A percentile compares a stretch with the other conserved stretches of the same genome.
phyloP scores from a whole-genome alignment of 305 asterid genomes.

The Rubia peregrina region DNA sequence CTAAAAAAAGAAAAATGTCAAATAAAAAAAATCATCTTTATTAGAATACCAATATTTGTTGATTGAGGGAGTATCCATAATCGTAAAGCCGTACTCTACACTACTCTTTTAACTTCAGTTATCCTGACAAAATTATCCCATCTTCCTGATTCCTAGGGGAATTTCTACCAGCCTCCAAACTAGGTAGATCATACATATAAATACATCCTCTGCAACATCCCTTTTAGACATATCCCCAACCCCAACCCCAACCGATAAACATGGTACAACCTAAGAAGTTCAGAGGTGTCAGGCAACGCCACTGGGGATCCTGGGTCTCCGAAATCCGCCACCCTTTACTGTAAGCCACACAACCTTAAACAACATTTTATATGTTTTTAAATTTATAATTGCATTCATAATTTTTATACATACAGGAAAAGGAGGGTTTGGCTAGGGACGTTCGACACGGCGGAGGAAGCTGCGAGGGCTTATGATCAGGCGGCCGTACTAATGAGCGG shows the following conservation, averaged over 20 bases:
- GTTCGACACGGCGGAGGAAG: slow-evolving; percentile 35
- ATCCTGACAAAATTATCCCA: neutral
- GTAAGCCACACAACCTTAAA: slow-evolving; percentile 23
- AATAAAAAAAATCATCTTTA: too few species aligned
- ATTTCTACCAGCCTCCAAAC: neutral
- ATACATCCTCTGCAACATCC: neutral
- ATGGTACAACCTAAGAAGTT: slow-evolving; percentile 64
- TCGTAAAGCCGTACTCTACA: too few species aligned
- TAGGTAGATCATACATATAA: neutral
- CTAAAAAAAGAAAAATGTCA: too few species aligned
- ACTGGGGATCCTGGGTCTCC: slow-evolving; percentile 93
- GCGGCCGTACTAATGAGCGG: slow-evolving; percentile 43
- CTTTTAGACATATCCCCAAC: slow-evolving; percentile 2
- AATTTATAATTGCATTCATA: neutral
- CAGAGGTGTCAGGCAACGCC: slow-evolving; percentile 91
- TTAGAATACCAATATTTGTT: too few species aligned
- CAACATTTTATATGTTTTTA: neutral
- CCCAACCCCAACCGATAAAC: neutral
- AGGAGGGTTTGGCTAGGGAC: slow-evolving; percentile 42
- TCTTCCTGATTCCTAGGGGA: neutral
- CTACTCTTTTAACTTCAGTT: neutral
- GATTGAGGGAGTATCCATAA: too few species aligned
- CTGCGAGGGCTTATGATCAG: slow-evolving; percentile 37
- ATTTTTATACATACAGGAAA: slow-evolving; percentile 19
- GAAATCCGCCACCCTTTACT: slow-evolving; percentile 67